Conservation (phyloP, 805 yeast genomes). For the Dipodascopsis uninucleata region DNA sequence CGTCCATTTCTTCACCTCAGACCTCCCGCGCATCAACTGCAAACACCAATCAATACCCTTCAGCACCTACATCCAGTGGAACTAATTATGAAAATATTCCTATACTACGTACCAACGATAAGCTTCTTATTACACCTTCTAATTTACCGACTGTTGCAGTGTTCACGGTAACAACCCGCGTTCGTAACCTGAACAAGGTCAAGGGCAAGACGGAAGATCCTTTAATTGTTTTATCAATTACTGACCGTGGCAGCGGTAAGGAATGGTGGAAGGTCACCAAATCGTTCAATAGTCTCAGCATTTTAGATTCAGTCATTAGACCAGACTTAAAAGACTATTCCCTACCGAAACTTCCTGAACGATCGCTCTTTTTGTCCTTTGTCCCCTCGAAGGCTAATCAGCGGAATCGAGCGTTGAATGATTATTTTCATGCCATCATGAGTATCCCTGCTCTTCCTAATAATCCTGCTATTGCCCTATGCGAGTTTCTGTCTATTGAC, state of each 20-base stretch:
- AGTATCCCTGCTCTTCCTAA: conserved; percentile 57
- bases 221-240: conserved; percentile 55
- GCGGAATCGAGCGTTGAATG: conserved; percentile 53
- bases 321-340: conserved; percentile 43
- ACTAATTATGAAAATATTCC: conserved; percentile 17
- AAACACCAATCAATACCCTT: background rate
- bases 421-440: conserved; percentile 57
- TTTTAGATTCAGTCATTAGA: conserved; percentile 60
- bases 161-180: conserved; percentile 33
- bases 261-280: conserved; percentile 76
- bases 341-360: conserved; percentile 65
- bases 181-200: conserved; percentile 31
- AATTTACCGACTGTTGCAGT: conserved; percentile 30
- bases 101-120: conserved; percentile 4
- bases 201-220: conserved; percentile 53
- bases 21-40: background rate
- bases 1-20: background rate
- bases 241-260: conserved; percentile 56
- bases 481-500: conserved; percentile 65
- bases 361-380: conserved; percentile 50
- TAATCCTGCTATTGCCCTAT: conserved; percentile 49
- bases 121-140: conserved; percentile 30
- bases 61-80: conserved; percentile 1
- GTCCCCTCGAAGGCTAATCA: conserved; percentile 63
- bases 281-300: conserved; percentile 53